Base-by-base conservation (phyloP, 805 yeast genomes). In the Torulaspora microellipsoides region DNA sequence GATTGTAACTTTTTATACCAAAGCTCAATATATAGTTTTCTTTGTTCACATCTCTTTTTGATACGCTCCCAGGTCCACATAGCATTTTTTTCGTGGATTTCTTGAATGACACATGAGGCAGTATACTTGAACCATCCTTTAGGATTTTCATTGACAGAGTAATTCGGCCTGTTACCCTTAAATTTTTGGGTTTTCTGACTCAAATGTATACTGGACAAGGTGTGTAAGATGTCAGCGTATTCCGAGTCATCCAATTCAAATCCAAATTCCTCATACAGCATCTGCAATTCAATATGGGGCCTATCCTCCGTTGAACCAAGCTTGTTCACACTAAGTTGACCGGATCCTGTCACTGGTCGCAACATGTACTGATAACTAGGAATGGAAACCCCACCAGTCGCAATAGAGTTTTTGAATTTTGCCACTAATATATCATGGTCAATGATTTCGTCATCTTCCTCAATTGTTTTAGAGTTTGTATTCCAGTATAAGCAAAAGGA, bases 21-120 rank as follows among this genome's bases (percentile, higher is more conserved):
- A 0, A 87, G 66, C 11, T 59, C 59, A 13, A 85, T 73, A 62
- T 93, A 93, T 1, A 69, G 65, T 40, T 73, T 76, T 55, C 96
- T 71, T 58, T 84, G 81, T 48, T 85, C 85, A 50, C 95, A 70
- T 56, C 95, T 74, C 38, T 71, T 73, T 37, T 77, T 76, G 53
- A 91, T 78, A 56, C 77, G 77, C 3, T 76, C 93, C 99, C 99
- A 95, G 29, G 88, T 80, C 95, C 96, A 86, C 55, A 77, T 78
- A 53, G 80, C 76, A 59, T 85, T 80, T 55, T 75, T 78, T 46
- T 87, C 93, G 55, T 85, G 95, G 31, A 93, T 81, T 58, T 89
- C 96, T 45, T 79, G 71, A 34, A 78, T 65, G 2, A 93, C 85
- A 15, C 86, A 81, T n/a, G 74, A 65, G 1, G 86, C 91, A 6